Conservation (phyloP, 2,329 filamentous ascomycete genomes). For the Microthyrium microscopicum region DNA sequence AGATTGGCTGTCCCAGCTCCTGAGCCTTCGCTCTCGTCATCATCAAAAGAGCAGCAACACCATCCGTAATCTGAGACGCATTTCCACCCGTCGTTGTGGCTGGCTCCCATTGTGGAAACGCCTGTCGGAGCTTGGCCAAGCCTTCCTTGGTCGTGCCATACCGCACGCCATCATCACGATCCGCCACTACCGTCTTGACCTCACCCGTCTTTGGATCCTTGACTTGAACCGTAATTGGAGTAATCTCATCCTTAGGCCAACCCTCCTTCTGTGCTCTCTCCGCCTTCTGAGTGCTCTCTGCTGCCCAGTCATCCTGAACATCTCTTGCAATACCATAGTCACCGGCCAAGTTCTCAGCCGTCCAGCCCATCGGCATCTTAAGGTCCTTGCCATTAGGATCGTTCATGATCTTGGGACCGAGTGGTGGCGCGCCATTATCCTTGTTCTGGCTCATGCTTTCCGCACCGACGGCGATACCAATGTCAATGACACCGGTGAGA, state of each 20-base stretch:
- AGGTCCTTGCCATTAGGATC: slow-evolving; percentile 79
- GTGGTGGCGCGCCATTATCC: slow-evolving; percentile 50
- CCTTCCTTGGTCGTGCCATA: slow-evolving; percentile 74
- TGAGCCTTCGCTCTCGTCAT: slow-evolving; percentile 91
- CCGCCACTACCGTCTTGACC: slow-evolving; percentile 65
- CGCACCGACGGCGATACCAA: slow-evolving; percentile 88
- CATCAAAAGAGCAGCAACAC: slow-evolving; percentile 81
- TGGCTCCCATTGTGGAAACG: slow-evolving; percentile 73
- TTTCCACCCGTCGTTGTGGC: slow-evolving; percentile 90
- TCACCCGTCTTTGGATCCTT: slow-evolving; percentile 85
- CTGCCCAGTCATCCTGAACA: slow-evolving; percentile 82
- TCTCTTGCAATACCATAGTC: slow-evolving; percentile 56
- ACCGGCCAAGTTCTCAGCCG: slow-evolving; percentile 90
- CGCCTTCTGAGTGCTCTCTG: slow-evolving; percentile 79
- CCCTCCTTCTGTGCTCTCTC: slow-evolving; percentile 67
- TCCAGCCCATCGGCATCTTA: slow-evolving; percentile 90
- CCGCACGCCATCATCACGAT: slow-evolving; percentile 74
- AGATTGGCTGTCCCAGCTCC: slow-evolving; percentile 68
- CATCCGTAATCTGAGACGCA: slow-evolving; percentile 83
- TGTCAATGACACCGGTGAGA: slow-evolving; percentile 77
- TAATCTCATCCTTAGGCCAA: slow-evolving; percentile 83
- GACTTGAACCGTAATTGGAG: slow-evolving; percentile 68
- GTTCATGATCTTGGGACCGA: slow-evolving; percentile 66
- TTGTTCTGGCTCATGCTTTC: slow-evolving; percentile 83
- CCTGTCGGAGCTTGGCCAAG: slow-evolving; percentile 76